Base-by-base conservation (phyloP, 2,329 filamentous ascomycete species). In the Paecilomyces sp. region DNA sequence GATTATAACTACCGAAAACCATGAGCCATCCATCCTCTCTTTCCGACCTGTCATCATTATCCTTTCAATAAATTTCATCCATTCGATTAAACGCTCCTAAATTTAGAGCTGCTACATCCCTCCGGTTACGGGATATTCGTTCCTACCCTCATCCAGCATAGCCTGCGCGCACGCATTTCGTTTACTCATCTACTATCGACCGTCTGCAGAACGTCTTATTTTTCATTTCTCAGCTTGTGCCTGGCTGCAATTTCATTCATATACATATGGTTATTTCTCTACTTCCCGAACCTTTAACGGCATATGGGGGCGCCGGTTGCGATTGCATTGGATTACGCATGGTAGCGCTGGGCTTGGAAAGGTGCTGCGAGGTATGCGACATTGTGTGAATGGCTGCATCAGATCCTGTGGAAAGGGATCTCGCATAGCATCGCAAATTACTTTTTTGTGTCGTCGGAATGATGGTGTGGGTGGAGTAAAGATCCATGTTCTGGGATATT, bases 391-490 rank as follows among this genome's bases (percentile, higher is more conserved):
- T 3, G 41, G 18, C 41, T 47, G 41, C 18, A 18, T 5, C 41
- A 9, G 41, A 22, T 5, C 6, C 41, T 22, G 41, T 7, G 5
- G 7, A 22, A n/a, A 15, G n/a, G n/a, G n/a, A 22, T 47, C 4
- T 9, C 4, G 41, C 15, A 47, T 15, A n/a, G 36, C 41, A 18
- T 47, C n/a, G 15, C 41, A 18, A 22, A n/a, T n/a, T 18, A 18
- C n/a, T 18, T 28, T 47, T 8, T 47, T n/a, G n/a, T 3, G 41
- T 47, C 15, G 5, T 47, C 2, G n/a, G 41, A 3, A 7, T 47
- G 41, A 18, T 41, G 36, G n/a, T 18, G 13, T 54, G 9, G 61
- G 60, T 69, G 33, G 12, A 77, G 41, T n/a, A 47, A 47, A 47
- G 41, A 22, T n/a, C n/a, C 41, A 7, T 47, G n/a, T 22, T 18